Conservation (phyloP, 208 protist species). For the Trypanosoma platydactyli region DNA sequence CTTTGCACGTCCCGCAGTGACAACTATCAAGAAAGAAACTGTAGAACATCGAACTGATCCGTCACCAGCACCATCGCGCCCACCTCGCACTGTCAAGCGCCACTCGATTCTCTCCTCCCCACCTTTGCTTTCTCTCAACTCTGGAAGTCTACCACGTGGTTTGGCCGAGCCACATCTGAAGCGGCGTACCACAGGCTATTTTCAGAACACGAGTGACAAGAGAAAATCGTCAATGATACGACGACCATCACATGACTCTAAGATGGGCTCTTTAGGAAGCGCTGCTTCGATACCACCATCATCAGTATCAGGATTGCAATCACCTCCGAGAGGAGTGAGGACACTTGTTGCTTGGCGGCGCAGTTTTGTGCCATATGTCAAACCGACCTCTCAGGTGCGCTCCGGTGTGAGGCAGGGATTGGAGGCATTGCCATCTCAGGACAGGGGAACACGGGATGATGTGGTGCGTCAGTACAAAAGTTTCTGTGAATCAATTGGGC, state of each 20-base stretch:
- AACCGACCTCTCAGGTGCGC: neutral
- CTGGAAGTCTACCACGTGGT: neutral
- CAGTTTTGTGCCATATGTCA: conserved; percentile 28
- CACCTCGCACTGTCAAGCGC: conserved; percentile 17
- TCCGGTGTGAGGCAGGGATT: neutral
- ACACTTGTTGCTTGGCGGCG: conserved; percentile 9
- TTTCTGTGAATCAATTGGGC: conserved; percentile 53
- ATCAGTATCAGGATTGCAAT: neutral
- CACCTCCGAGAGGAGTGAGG: conserved; percentile 1
- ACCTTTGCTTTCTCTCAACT: conserved; percentile 7
- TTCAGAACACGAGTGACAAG: neutral
- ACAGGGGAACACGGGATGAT: conserved; percentile 30
- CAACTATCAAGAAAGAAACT: conserved; percentile 27
- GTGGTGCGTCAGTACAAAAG: conserved; percentile 43
- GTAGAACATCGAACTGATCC: conserved; percentile 42
- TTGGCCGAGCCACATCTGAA: conserved; percentile 8
- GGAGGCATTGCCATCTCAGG: neutral
- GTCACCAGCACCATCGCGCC: conserved; percentile 52
- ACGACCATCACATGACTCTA: neutral
- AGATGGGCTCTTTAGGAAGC: neutral
- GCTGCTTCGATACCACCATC: neutral
- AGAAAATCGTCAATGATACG: neutral
- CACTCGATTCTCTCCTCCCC: conserved; percentile 14
- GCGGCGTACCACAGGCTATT: neutral
- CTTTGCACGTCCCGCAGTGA: neutral